Percentiles rank a stretch among this genome's conserved stretches.
Conservation (phyloP, 208 protist species). For the Angomonas deanei region DNA sequence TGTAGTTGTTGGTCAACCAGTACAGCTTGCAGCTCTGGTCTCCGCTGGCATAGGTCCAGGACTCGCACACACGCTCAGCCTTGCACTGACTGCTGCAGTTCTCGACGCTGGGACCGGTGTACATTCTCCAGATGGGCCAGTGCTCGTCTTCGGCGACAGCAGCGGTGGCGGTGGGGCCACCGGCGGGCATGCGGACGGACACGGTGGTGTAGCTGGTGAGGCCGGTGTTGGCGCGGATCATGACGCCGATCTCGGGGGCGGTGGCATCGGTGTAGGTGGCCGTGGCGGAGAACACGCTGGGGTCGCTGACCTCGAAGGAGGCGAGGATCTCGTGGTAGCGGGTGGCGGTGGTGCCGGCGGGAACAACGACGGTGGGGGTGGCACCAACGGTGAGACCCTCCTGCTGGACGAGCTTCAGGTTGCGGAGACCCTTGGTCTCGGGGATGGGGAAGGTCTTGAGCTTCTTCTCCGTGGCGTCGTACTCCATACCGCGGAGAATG, state of each 20-base stretch:
- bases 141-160: slow-evolving; percentile 12
- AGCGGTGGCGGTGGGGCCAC: slow-evolving; percentile 4
- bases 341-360: slow-evolving; percentile 12
- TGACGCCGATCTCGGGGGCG: slow-evolving; percentile 31
- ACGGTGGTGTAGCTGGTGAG: slow-evolving; percentile 19
- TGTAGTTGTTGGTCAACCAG: slow-evolving; percentile 19
- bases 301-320: slow-evolving; percentile 24
- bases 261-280: slow-evolving; percentile 12
- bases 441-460: slow-evolving; percentile 29
- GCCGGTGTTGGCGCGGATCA: slow-evolving; percentile 18
- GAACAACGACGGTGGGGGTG: slow-evolving; percentile 6
- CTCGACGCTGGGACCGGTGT: not conserved
- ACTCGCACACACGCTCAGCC: slow-evolving; percentile 23
- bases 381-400: not conserved
- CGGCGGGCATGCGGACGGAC: slow-evolving; percentile 31
- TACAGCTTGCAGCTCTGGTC: slow-evolving; percentile 23
- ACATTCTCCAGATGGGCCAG: slow-evolving; percentile 21
- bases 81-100: slow-evolving; percentile 34
- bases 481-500: slow-evolving; percentile 34
- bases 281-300: slow-evolving; percentile 13
- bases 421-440: slow-evolving; percentile 28
- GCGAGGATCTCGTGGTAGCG: slow-evolving; percentile 37
- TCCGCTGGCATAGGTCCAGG: slow-evolving; percentile 24
- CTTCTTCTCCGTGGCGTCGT: slow-evolving; percentile 32
- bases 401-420: slow-evolving; percentile 2